A percentile compares a stretch with the other conserved stretches of the same genome.
Conservation (phyloP, 2,329 filamentous ascomycete species). For the Ophiostoma ulmi region DNA sequence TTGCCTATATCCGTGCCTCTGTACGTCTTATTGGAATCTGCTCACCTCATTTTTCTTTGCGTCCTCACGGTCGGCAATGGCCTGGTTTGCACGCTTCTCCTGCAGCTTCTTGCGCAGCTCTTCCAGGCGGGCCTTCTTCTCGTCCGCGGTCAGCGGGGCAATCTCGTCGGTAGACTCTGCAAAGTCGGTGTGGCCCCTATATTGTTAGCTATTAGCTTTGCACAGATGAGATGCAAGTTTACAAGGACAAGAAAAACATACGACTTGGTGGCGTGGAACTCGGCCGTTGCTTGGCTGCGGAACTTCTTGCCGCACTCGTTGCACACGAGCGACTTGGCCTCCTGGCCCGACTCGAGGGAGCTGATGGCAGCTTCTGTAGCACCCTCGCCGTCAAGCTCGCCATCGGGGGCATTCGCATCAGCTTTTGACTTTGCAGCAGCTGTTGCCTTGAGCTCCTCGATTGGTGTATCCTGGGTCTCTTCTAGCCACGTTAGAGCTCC, state of each 20-base stretch:
- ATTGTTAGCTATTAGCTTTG: neutral
- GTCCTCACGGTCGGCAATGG: conserved; percentile 71
- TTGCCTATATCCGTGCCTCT: too few relatives aligned
- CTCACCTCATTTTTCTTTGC: conserved; percentile 76
- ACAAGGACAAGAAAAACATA: conserved; percentile 36
- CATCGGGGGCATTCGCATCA: conserved; percentile 24
- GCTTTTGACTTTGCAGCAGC: neutral
- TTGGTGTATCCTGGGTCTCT: conserved; percentile 77
- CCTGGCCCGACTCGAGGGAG: conserved; percentile 63
- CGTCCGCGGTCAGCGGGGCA: conserved; percentile 81
- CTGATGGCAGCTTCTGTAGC: conserved; percentile 50
- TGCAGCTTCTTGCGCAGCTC: conserved; percentile 68
- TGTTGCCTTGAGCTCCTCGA: conserved; percentile 66
- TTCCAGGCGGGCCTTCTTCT: conserved; percentile 75
- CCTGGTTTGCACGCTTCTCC: conserved; percentile 64
- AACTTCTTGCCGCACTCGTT: conserved; percentile 94
- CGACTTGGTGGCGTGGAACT: conserved; percentile 88
- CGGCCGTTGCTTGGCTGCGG: conserved; percentile 70
- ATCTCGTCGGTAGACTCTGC: conserved; percentile 90
- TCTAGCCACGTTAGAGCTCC: conserved; percentile 93
- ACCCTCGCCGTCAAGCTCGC: conserved; percentile 38
- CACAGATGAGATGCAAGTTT: too few relatives aligned
- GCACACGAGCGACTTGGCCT: conserved; percentile 78
- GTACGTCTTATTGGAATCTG: too few relatives aligned
- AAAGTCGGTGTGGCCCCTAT: conserved; percentile 79